Evolutionary conservation across 257 asterid species (phyloP).

Genomic region (Solanum chaucha): DNA sequence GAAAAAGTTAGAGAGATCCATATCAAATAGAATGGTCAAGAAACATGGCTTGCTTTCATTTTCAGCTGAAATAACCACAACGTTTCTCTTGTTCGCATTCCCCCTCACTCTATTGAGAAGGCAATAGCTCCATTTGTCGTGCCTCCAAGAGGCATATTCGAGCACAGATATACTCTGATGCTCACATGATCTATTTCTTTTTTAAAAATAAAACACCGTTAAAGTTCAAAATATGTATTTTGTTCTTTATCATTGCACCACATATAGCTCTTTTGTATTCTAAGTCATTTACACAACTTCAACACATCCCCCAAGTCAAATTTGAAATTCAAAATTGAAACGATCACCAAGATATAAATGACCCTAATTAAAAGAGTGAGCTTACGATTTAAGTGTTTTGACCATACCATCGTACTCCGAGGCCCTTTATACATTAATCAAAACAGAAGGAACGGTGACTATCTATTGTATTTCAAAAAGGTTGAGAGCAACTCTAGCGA

Average conservation of each 20-base stretch:
- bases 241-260: not conserved
- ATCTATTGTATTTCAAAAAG: not conserved
- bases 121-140: not conserved
- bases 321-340: not conserved
- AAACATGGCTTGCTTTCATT: not conserved
- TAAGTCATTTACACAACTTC: not conserved
- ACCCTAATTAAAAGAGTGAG: too few relatives aligned
- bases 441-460: not conserved
- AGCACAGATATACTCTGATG: not conserved
- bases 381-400: not conserved
- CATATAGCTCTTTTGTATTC: not conserved
- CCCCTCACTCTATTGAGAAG: not conserved
- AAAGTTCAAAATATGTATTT: too few relatives aligned
- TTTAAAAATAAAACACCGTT: too few relatives aligned
- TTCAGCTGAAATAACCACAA: not conserved
- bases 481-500: not conserved
- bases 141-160: not conserved
- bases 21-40: not conserved
- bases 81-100: not conserved
- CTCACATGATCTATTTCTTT: too few relatives aligned
- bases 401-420: not conserved
- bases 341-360: not conserved
- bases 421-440: not conserved
- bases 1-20: not conserved
- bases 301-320: not conserved